phyloP scores from a whole-genome alignment of 768 basidiomycete species.

The Thelephora ganbajun region DNA sequence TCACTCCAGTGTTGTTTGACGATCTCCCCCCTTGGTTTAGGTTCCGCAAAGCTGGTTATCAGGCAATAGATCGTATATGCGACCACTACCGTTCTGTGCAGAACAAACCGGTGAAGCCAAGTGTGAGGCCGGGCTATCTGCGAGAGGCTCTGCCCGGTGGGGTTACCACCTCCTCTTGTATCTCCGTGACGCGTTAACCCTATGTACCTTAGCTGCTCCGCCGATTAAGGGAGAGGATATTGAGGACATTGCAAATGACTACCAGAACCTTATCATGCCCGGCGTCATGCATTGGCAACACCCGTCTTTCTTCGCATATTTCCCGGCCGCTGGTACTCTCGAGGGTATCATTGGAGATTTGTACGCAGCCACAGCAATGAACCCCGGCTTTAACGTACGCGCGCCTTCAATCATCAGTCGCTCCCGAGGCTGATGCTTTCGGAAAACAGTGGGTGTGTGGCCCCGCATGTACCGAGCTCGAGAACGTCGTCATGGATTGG shows the following conservation, averaged over 20 bases:
- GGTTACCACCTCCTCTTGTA: background rate
- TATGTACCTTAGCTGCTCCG: slow-evolving; percentile 24
- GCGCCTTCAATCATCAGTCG: background rate
- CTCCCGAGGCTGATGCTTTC: background rate
- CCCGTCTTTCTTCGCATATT: slow-evolving; percentile 83
- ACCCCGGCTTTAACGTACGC: slow-evolving; percentile 82
- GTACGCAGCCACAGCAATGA: slow-evolving; percentile 57
- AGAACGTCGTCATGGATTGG: slow-evolving; percentile 86
- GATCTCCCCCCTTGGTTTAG: slow-evolving; percentile 22
- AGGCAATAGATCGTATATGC: slow-evolving; percentile 81
- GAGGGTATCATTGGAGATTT: slow-evolving; percentile 77
- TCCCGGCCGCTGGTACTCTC: slow-evolving; percentile 66
- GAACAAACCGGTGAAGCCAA: slow-evolving; percentile 47
- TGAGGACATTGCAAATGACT: slow-evolving; percentile 60
- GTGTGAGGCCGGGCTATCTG: slow-evolving; percentile 82
- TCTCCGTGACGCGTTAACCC: background rate
- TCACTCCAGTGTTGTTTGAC: too few species aligned
- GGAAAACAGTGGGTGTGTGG: slow-evolving; percentile 64
- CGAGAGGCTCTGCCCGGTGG: slow-evolving; percentile 50
- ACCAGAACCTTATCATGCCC: slow-evolving; percentile 73
- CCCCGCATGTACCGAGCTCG: slow-evolving; percentile 87
- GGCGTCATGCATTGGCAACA: slow-evolving; percentile 90
- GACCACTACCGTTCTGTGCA: slow-evolving; percentile 70
- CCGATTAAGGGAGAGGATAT: slow-evolving; percentile 70
- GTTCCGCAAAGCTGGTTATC: slow-evolving; percentile 77